These are phyloP conservation scores for Rhynchosporium graminicola DNA, from an alignment of 2,329 filamentous ascomycete genomes.

Conservation along the genomic window DNA sequence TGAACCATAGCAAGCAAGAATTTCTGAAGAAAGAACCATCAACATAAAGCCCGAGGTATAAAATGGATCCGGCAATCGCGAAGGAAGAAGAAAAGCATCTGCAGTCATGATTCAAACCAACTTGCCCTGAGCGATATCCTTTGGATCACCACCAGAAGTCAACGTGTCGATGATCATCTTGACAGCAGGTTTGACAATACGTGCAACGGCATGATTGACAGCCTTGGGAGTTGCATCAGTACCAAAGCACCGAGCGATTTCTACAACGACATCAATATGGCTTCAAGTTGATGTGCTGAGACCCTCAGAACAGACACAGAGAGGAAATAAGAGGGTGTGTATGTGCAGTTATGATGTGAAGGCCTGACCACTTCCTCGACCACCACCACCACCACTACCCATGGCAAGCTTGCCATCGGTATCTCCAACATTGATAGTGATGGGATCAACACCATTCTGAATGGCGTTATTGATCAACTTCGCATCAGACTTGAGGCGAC, in stretches of 20 bases:
- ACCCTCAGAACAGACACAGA: background rate
- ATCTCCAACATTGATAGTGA: constrained; percentile 37
- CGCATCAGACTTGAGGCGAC: constrained; percentile 44
- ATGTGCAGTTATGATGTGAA: constrained; percentile 14
- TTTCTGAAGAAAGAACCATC: background rate
- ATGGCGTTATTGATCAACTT: constrained; percentile 42
- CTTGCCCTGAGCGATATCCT: constrained; percentile 13
- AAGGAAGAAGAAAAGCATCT: background rate
- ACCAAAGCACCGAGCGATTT: constrained; percentile 30
- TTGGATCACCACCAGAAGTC: constrained; percentile 18
- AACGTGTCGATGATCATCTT: constrained; percentile 17
- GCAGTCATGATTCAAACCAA: background rate
- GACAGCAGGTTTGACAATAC: constrained; percentile 37
- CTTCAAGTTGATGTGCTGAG: constrained; percentile 5
- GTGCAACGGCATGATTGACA: constrained; percentile 32
- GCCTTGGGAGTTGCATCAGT: constrained; percentile 36
- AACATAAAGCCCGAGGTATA: constrained; percentile 19
- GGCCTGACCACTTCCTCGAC: constrained; percentile 19
- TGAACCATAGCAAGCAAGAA: constrained; percentile 10
- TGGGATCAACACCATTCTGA: constrained; percentile 41
- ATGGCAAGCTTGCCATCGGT: constrained; percentile 15
- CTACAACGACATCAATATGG: constrained; percentile 18
- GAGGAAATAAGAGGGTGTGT: constrained; percentile 17
- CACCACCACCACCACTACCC: constrained; percentile 6
- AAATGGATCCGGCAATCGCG: background rate